phyloP scores from a whole-genome alignment of 164 flowering plant species.

The Akebia trifoliata region DNA sequence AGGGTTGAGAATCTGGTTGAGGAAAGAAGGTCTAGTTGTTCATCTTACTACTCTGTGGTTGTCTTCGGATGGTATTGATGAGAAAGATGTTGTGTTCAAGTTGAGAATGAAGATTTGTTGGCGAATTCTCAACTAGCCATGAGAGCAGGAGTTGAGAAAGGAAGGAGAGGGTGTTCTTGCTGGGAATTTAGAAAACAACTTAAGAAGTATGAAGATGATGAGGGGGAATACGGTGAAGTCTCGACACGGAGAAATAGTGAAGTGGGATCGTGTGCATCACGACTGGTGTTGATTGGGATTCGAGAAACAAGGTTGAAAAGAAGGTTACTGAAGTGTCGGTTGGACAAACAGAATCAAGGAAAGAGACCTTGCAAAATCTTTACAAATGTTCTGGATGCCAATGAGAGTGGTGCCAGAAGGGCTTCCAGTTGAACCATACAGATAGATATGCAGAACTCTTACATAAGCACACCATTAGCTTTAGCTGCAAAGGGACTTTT shows the following conservation, averaged over 20 bases:
- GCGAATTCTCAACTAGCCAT: conserved; percentile 27
- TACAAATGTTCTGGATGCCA: conserved; percentile 15
- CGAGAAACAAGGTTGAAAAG: conserved; percentile 46
- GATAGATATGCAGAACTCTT: conserved; percentile 39
- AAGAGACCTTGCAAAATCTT: conserved; percentile 16
- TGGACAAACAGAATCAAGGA: conserved; percentile 24
- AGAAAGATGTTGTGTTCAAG: conserved; percentile 29
- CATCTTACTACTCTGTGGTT: conserved; percentile 63
- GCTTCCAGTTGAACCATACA: conserved; percentile 29
- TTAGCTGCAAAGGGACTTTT: conserved; percentile 35
- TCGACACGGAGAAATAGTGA: conserved; percentile 11
- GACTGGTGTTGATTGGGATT: conserved; percentile 31
- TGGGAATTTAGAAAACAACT: conserved; percentile 19
- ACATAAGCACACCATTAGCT: conserved; percentile 37
- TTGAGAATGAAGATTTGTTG: conserved; percentile 22
- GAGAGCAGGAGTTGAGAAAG: conserved; percentile 14
- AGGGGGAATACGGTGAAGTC: conserved; percentile 9
- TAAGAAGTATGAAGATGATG: conserved; percentile 20
- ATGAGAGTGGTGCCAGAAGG: conserved; percentile 17
- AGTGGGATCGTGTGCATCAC: conserved; percentile 5
- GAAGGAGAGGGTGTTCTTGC: conserved; percentile 14
- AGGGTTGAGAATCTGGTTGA: conserved; percentile 15
- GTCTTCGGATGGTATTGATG: conserved; percentile 46
- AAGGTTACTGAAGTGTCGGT: conserved; percentile 31
- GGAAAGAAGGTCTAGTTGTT: conserved; percentile 36